Evolutionary conservation across 2,329 filamentous ascomycete species (phyloP), one percentile per base, ranked within the genome.

Genomic region (Phialophora chinensis): DNA sequence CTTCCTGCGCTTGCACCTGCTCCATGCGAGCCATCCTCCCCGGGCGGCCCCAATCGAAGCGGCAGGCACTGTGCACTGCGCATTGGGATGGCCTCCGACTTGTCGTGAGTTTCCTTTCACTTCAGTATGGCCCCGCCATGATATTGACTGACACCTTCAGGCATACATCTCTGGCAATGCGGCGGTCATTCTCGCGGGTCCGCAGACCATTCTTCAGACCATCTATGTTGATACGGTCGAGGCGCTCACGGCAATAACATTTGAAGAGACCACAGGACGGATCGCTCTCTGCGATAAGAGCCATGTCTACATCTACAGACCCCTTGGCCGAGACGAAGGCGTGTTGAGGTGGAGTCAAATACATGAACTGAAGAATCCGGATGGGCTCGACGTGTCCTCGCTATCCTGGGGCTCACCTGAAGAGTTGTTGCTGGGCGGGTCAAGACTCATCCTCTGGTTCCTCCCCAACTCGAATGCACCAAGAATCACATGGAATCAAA

Each of bases 111-210:
- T 59, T 17, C 47, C 67, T 61, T 57, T 23, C n/a, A 20, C 38
- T 61, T 52, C 12, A 23, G 17, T n/a, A 12, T 54, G 11, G 17
- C 29, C 42, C 27, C 53, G 20, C 66, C 10, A 62, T 42, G 25
- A 52, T 60, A 25, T 60, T 64, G 49, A 61, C 58, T 27, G 4
- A 11, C 10, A 58, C 63, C 52, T 53, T 33, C 74, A 96, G 92
- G 87, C 88, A 60, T 99, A 98, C 80, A 90, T 97, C 71, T 95
- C 91, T 67, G 94, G 94, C 74, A 91, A 90, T 79, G 92, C 92
- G 68, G 87, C 98, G 71, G 88, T 95, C 61, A 89, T 99, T 73
- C 88, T 98, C 72, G 86, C 87, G 75, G 90, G 88, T 59, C 86
- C 91, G 60, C 84, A 89, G 68, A 86, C 86, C 62, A 87, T 97